Evolutionary conservation across 495 filamentous ascomycete species (phyloP), one percentile per base, ranked within the genome.

Genomic region (Diplogelasinospora grovesii): DNA sequence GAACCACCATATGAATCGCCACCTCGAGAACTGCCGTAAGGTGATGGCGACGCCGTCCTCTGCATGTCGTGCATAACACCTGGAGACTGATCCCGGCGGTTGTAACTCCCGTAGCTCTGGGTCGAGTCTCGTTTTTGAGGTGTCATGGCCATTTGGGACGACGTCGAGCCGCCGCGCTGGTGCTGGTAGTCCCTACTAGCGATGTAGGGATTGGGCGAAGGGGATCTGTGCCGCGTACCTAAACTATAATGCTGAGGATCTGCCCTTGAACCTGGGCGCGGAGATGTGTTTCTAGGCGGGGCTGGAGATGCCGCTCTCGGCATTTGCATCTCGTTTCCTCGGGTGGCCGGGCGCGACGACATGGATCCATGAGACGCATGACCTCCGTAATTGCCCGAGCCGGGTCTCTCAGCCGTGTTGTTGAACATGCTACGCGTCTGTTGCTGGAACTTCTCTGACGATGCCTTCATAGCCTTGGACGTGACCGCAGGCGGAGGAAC

Each of bases 401-500:
- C 56, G 8, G 73, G 70, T n/a, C 73, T 69, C 9, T 77, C 78
- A 1, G 41, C 13, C 1, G 71, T 48, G 22, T 44, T 39, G 47
- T 51, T 62, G 52, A 94, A 86, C 77, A 95, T 82, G 50, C 75
- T 83, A 38, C 85, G 79, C 6, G 82, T 84, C 60, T 95, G 84
- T 37, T 82, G 79, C 30, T 85, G 77, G 56, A 92, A 95, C 53
- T 84, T 84, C 40, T 89, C 79, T 1, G 87, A 89, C 9, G 90
- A 84, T 53, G 92, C 82, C 49, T 95, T 82, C 93, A 99, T 99
- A 31, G 89, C 82, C 39, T 81, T 81, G 6, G 85, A 83, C 0
- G 93, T 97, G 45, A 89, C 86, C 8, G 93, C 93, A 0, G 90
- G 92, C 39, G 92, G 79, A 1, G 93, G 93, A 11, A 89, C 84